These are phyloP conservation scores for Mucor velutinosus DNA, from an alignment of 371 early-diverging fungal genomes.

Conservation along the genomic window DNA sequence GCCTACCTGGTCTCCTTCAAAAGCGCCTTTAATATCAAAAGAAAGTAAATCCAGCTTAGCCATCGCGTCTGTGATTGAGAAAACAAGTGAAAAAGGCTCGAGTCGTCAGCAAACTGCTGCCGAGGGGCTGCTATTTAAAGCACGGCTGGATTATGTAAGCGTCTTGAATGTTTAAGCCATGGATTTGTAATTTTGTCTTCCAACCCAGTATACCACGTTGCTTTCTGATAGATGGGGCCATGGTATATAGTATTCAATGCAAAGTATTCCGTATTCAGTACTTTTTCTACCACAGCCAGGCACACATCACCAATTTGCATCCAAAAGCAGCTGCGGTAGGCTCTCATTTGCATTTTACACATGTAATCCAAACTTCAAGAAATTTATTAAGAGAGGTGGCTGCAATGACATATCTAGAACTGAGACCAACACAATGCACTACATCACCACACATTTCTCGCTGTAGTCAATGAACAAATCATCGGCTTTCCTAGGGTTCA, in stretches of 20 bases:
- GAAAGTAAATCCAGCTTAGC: constrained; percentile 17
- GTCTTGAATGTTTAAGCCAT: background rate
- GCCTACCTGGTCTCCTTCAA: constrained; percentile 24
- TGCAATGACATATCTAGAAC: background rate
- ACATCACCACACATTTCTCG: constrained; percentile 33
- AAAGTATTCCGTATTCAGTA: too few species aligned
- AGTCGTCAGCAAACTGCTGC: background rate
- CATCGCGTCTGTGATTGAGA: background rate
- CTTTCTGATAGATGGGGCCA: too few species aligned
- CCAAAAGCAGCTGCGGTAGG: background rate
- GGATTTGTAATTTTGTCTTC: too few species aligned
- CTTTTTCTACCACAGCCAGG: too few species aligned
- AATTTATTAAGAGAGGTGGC: background rate
- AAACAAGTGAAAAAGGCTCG: background rate
- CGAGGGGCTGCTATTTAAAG: background rate
- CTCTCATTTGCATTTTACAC: background rate
- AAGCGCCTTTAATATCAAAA: constrained; percentile 20
- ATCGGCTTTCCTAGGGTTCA: constrained; percentile 15
- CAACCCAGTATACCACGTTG: too few species aligned
- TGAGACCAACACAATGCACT: background rate
- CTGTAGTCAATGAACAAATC: constrained; percentile 18
- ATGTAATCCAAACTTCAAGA: background rate
- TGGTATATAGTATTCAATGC: too few species aligned
- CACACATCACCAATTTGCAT: background rate
- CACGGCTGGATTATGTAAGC: background rate